Base-by-base conservation (phyloP, 1,139 yeast species). In the Ogataea hybrid region DNA sequence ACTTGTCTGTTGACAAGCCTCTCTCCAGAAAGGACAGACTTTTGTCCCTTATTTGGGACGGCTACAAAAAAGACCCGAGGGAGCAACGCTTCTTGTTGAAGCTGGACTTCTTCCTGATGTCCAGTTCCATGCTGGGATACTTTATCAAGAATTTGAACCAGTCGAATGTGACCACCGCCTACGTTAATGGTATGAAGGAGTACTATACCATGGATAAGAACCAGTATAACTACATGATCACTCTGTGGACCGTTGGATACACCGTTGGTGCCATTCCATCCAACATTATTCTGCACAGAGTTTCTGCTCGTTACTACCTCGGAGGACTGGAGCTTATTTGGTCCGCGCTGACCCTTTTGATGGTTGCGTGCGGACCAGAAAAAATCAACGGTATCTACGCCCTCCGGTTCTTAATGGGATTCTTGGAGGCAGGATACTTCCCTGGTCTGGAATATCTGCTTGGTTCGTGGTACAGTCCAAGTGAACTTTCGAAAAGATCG, bases 131-230 rank as follows among this genome's bases (percentile, higher is more conserved):
- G 68, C 52, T 69, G 39, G 77, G 77, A n/a, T 63, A 64, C 50
- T 66, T 65, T 44, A 59, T 65, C 47, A 65, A 67, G 49, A 59
- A 66, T 35, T 61, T 76, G 46, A 71, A 75, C 49, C 76, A 70
- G 50, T 54, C 63, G 6, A 75, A 75, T 49, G 56, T 75, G 11
- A 60, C 71, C 21, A 73, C 77, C 7, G 80, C 85, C 2, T 81
- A 75, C 54, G 81, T 77, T 28, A 75, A 79, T 41, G 85, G 85
- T 15, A 77, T 81, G 84, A 64, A 69, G 44, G 81, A 79, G 48
- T 73, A 73, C 51, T 74, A 73, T 49, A 46, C 57, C 8, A 73
- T 80, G 73, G 58, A 62, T 42, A 68, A 68, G 16, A 75, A 79
- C 50, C 81, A 80, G 51, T 75, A 71, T 48, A 74, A 79, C 48